Evolutionary conservation across 1,284 basidiomycete genomes (phyloP), one percentile per base, ranked within the genome.

Genomic region (Fomitopsis betulina): DNA sequence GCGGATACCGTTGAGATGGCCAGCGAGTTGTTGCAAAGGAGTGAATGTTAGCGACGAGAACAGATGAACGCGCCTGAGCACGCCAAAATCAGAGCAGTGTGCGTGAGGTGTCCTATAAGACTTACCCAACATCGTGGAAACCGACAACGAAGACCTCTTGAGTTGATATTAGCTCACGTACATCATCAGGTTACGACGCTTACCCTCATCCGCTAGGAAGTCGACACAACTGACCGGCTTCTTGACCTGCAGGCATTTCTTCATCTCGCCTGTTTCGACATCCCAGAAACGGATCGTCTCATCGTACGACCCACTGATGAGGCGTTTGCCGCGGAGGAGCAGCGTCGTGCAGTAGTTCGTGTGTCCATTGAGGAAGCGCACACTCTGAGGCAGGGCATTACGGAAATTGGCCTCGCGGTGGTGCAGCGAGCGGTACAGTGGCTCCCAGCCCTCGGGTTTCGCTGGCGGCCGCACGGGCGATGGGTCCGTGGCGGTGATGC

Each of bases 241-340:
- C 78, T 87, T 93, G 40, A 87, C 89, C 58, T 86, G 81, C 51
- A 93, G 69, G 63, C 88, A 91, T 67, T 91, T 92, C 74, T 86
- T 87, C 79, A 91, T 85, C 68, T 88, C 86, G 5, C 89, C 91
- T 0, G 86, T 87, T 58, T 88, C 84, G 25, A 94, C 79, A 67
- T 93, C 88, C 93, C 93, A 95, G 72, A 94, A 89, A 7, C 93
- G 80, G 59, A 94, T 93, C 0, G 90, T 93, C 74, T 95, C 93
- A 62, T 96, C 94, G 67, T 95, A 94, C 45, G 88, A 91, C 17
- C 93, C 94, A 62, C 89, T 93, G 62, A 96, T 92, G 39, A 96
- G 78, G 15, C 88, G 78, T 67, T 90, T 88, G 40, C 87, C 91
- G 59, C 86, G 79, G 38, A 96, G 74, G 33, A 93, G 79, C 39